phyloP scores from a whole-genome alignment of 257 asterid genomes.

The Nicotiana noctiflora region DNA sequence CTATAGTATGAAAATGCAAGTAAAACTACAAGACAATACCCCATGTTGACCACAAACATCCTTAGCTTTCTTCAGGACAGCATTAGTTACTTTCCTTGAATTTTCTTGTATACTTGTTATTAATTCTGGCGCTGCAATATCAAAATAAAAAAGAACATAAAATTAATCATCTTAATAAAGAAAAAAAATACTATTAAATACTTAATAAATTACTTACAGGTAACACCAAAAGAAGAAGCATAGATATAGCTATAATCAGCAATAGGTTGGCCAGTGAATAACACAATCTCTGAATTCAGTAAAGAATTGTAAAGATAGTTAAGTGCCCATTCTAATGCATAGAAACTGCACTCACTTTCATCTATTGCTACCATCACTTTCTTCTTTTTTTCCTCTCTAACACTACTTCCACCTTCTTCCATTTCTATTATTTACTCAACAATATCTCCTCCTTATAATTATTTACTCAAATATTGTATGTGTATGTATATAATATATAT shows the following conservation, averaged over 20 bases:
- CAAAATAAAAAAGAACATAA: background rate
- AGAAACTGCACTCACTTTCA: slow-evolving; percentile 48
- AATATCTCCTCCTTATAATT: no score
- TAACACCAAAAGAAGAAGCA: slow-evolving; percentile 49
- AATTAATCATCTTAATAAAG: background rate
- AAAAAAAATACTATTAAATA: background rate
- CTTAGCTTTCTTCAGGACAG: slow-evolving; percentile 44
- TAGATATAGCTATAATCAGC: slow-evolving; percentile 30
- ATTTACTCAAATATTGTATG: no score
- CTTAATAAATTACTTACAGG: slow-evolving; percentile 31
- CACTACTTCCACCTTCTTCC: slow-evolving; percentile 3
- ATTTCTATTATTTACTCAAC: background rate
- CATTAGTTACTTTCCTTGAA: slow-evolving; percentile 25
- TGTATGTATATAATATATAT: no score
- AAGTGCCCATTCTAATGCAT: slow-evolving; percentile 58
- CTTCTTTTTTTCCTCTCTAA: slow-evolving; percentile 25
- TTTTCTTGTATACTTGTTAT: slow-evolving; percentile 32
- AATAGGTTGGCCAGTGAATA: slow-evolving; percentile 48
- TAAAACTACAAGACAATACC: slow-evolving; percentile 22
- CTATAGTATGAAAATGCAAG: no score
- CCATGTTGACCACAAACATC: slow-evolving; percentile 32
- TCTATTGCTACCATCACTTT: slow-evolving; percentile 71
- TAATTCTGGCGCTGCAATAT: slow-evolving; percentile 37
- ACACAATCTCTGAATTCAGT: slow-evolving; percentile 22
- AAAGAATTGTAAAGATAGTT: slow-evolving; percentile 26